Evolutionary conservation across 2,329 filamentous ascomycete genomes (phyloP), one percentile per base, ranked within the genome.

Genomic region (Penicillium sp.): DNA sequence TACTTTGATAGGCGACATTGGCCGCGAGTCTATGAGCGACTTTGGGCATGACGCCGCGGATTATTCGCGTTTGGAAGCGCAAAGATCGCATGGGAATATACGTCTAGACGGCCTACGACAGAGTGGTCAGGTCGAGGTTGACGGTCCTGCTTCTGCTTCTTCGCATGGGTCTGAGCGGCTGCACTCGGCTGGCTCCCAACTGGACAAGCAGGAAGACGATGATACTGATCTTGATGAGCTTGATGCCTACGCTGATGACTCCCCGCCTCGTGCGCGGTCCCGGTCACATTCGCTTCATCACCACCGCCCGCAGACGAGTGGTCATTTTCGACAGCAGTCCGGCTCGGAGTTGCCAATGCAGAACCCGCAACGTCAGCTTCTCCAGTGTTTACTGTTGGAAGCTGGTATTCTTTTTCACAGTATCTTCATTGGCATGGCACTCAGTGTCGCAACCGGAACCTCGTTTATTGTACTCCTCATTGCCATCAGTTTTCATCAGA

Each of bases 371-470:
- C 83, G 87, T 11, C 82, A 88, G 62, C 81, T 93, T 64, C 77
- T 93, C 10, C 90, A 95, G 72, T 93, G 90, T 64, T 78, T 93
- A 46, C 81, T 95, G 24, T 83, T 95, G 3, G 90, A 93, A 75
- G 90, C 90, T 0, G 90, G 90, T 21, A 93, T 95, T 59, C 81
- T 95, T 16, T 93, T 93, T 70, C 90, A 95, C 77, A 90, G 86
- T 68, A 82, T 95, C 53, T 95, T 95, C 68, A 93, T 95, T 65
- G 90, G 90, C 60, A 93, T 93, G 89, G 90, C 90, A 4, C 82
- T 95, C 29, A 91, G 89, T 1, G 90, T 95, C 1, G 87, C 90
- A 0, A 91, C 89, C 0, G 90, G 90, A 0, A 88, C 90, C 0
- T 86, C 89, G 1, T 95, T 95, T 69, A 79, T 91, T 43, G 89